A percentile compares a stretch with the other conserved stretches of the same genome.
phyloP scores from a whole-genome alignment of 345 rosid genomes.

The Litchi chinensis region DNA sequence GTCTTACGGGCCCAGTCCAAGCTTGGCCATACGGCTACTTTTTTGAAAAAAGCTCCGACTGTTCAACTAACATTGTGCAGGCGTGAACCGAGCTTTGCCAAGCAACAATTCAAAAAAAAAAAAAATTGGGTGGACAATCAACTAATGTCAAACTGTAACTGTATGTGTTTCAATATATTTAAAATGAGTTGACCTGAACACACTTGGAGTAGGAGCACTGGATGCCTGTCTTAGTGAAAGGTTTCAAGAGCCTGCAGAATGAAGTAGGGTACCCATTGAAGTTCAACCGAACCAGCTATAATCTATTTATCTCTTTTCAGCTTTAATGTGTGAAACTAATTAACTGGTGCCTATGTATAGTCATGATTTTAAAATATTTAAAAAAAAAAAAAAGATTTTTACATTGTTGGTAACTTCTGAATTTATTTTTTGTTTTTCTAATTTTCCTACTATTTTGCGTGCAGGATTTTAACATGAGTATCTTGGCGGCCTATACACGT shows the following conservation, averaged over 20 bases:
- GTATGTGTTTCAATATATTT: background rate
- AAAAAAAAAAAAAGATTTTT: background rate
- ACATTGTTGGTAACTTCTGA: background rate
- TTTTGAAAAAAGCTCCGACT: too few species aligned
- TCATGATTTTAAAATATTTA: too few species aligned
- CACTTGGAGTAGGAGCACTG: background rate
- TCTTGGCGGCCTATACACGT: constrained; percentile 76
- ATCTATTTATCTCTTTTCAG: background rate
- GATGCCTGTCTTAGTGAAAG: background rate
- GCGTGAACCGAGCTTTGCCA: too few species aligned
- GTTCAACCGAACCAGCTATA: background rate
- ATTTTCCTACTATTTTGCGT: background rate
- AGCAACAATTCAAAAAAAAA: too few species aligned
- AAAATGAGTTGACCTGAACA: background rate
- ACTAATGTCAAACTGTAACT: too few species aligned
- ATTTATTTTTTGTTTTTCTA: background rate
- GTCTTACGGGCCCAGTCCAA: too few species aligned
- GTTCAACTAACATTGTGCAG: too few species aligned
- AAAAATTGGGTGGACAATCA: too few species aligned
- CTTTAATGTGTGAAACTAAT: constrained; percentile 1
- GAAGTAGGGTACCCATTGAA: background rate
- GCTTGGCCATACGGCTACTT: too few species aligned
- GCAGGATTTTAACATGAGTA: constrained; percentile 93
- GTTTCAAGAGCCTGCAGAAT: background rate
- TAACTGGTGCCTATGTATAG: constrained; percentile 5